A percentile compares a stretch with the other conserved stretches of the same genome.
Conservation (phyloP, 2,329 filamentous ascomycete species). For the Arthrinium phaeospermum region DNA sequence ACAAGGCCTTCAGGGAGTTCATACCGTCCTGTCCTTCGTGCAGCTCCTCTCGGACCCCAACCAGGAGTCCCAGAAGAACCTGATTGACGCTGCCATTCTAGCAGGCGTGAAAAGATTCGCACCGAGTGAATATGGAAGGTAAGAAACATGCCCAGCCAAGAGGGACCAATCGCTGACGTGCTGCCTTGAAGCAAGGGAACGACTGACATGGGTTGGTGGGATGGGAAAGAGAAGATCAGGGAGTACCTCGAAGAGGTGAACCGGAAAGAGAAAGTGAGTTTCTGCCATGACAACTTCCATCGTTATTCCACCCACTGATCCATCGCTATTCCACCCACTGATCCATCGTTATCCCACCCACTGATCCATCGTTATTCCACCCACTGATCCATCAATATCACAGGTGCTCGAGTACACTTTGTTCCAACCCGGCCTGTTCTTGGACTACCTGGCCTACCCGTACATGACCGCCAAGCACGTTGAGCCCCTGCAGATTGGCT, state of each 20-base stretch:
- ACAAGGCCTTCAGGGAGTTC: slow-evolving; percentile 48
- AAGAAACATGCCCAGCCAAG: slow-evolving; percentile 22
- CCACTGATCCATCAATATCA: slow-evolving; percentile 20
- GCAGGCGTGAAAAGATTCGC: slow-evolving; percentile 67
- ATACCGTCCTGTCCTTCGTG: slow-evolving; percentile 61
- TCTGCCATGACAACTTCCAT: neutral
- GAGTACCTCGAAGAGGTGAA: slow-evolving; percentile 48
- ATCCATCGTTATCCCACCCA: slow-evolving; percentile 25
- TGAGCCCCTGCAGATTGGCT: slow-evolving; percentile 35
- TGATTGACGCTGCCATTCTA: slow-evolving; percentile 64
- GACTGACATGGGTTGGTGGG: slow-evolving; percentile 50
- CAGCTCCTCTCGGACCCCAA: slow-evolving; percentile 39
- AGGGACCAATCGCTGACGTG: slow-evolving; percentile 9
- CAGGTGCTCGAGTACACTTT: slow-evolving; percentile 61
- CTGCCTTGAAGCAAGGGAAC: slow-evolving; percentile 30
- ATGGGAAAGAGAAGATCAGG: slow-evolving; percentile 50
- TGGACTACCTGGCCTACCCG: slow-evolving; percentile 55
- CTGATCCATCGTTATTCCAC: slow-evolving; percentile 17
- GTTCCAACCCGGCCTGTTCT: slow-evolving; percentile 55
- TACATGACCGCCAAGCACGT: slow-evolving; percentile 46
- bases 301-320: neutral
- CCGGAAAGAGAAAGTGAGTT: slow-evolving; percentile 16
- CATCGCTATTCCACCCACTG: slow-evolving; percentile 27
- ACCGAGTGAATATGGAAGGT: slow-evolving; percentile 63
- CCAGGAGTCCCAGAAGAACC: slow-evolving; percentile 53